Conservation (phyloP, 225 moss, liverwort and hornwort genomes). For the Anthoceros angustus region DNA sequence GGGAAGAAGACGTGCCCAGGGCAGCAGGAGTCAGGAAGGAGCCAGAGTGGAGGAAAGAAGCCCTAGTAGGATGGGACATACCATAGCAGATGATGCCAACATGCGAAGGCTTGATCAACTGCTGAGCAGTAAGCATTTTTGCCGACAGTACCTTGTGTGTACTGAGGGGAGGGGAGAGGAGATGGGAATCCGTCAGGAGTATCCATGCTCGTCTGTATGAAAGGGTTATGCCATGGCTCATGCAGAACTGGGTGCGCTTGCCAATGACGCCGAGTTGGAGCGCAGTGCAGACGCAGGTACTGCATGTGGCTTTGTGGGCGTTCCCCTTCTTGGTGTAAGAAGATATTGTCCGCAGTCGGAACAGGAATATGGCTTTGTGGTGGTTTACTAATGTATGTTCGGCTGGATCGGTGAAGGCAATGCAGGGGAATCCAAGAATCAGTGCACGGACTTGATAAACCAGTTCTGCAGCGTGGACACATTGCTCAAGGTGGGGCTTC, state of each 20-base stretch:
- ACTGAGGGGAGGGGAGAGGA: no score
- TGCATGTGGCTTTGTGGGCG: neutral
- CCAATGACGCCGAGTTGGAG: neutral
- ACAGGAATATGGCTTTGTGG: neutral
- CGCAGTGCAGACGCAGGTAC: neutral
- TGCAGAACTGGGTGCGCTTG: neutral
- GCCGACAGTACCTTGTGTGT: no score
- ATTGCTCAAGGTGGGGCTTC: neutral
- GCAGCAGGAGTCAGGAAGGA: neutral
- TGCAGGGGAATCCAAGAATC: neutral
- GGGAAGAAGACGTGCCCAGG: neutral
- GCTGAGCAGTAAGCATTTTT: neutral
- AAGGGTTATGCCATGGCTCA: neutral
- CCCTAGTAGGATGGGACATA: neutral
- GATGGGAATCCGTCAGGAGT: no score
- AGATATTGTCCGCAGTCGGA: neutral
- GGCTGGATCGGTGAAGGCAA: neutral
- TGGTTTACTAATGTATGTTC: neutral
- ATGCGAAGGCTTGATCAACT: neutral
- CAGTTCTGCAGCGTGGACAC: neutral
- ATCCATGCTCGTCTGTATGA: neutral
- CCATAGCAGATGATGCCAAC: neutral
- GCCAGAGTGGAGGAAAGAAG: neutral
- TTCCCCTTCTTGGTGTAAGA: neutral
- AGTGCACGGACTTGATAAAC: neutral